Evolutionary conservation across 768 basidiomycete genomes (phyloP), one percentile per base, ranked within the genome.

Genomic region (Chalciporus piperatus): DNA sequence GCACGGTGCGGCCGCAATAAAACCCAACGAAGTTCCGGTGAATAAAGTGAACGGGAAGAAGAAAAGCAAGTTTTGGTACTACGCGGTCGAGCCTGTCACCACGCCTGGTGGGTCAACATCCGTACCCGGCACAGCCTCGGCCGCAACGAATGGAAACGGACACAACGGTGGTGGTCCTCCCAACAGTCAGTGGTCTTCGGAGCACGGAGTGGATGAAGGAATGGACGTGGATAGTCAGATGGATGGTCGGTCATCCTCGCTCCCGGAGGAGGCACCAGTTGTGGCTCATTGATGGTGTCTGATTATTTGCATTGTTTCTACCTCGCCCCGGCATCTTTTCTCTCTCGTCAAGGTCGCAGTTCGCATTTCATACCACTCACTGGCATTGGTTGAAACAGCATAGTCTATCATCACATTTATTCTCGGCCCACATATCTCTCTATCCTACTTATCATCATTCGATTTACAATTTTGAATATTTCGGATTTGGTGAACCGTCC

Each of bases 21-120:
- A 84, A 62, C 80, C 86, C 13, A 83, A 75, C 32, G 89, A 92
- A 63, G 73, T 83, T 39, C 85, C 85, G n/a, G 56, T 89, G 64
- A 89, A 89, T 51, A 79, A 85, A 52, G 76, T 89, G 20, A 82
- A 80, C 30, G 89, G 89, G 54, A 89, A 85, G 73, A 92, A 89
- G 73, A 84, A 79, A 67, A 92, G 90, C 63, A 91, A 87, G 62
- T 92, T 84, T 66, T 91, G 90, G 89, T 85, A 87, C 40, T 93
- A 93, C 57, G 90, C 90, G 17, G 87, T 92, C 22, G 90, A 92
- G 59, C 86, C 89, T 1, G 60, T 79, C 40, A 67, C 77, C 8
- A 73, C 70, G 22, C 56, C 70, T 12, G 16, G 59, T 32, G 45
- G n/a, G 62, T 61, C 57, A 48, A 58, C 60, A 44, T 48, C 56